Conservation (phyloP, 73 alveolate genomes). For the Paramecium caudatum region DNA sequence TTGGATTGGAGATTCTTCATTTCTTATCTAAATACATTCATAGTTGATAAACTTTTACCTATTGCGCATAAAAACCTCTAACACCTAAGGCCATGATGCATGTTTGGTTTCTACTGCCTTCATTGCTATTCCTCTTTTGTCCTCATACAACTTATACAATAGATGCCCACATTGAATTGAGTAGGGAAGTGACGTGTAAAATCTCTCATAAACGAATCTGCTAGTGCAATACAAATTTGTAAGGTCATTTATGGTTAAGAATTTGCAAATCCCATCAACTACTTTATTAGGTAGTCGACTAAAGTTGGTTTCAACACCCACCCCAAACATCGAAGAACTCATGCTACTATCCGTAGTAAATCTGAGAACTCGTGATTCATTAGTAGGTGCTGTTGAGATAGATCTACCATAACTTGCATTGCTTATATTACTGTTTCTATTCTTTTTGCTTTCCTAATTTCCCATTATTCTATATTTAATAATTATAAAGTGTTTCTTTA, state of each 20-base stretch:
- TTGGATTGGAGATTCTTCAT: slow-evolving; percentile 3
- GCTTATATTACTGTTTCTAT: slow-evolving; percentile 1
- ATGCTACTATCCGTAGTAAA: slow-evolving; percentile 2
- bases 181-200: slow-evolving; percentile 50
- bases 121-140: slow-evolving; percentile 15
- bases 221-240: slow-evolving; percentile 49
- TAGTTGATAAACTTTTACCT: neutral
- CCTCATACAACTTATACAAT: slow-evolving; percentile 39
- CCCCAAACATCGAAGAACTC: slow-evolving; percentile 11
- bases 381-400: slow-evolving; percentile 46
- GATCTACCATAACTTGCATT: neutral
- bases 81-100: slow-evolving; percentile 23
- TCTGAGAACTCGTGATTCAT: neutral
- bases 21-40: neutral
- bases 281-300: slow-evolving; percentile 14
- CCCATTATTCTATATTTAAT: neutral
- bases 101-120: slow-evolving; percentile 27
- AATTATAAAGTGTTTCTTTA: no score
- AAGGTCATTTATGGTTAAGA: slow-evolving; percentile 49
- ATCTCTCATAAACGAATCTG: slow-evolving; percentile 19
- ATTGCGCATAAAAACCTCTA: neutral
- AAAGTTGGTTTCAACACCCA: neutral
- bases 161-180: slow-evolving; percentile 9
- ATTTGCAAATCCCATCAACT: slow-evolving; percentile 29
- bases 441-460: neutral